phyloP scores from a whole-genome alignment of 2,329 filamentous ascomycete genomes.

The Calonectria hongkongensis region DNA sequence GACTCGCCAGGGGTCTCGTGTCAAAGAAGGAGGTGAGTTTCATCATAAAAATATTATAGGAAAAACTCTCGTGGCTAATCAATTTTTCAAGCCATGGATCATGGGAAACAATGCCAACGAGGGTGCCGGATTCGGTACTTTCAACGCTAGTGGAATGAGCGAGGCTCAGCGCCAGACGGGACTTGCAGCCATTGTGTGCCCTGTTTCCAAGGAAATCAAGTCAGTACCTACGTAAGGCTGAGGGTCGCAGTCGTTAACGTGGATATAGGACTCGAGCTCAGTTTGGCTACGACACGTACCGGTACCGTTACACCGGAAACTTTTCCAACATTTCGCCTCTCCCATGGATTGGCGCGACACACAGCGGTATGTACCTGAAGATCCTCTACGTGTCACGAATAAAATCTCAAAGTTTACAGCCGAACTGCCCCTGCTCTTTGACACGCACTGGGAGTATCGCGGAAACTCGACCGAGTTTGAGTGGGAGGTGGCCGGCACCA shows the following conservation, averaged over 20 bases:
- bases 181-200: conserved; percentile 39
- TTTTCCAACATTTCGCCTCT: conserved; percentile 62
- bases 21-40: conserved; percentile 39
- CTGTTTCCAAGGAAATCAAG: conserved; percentile 39
- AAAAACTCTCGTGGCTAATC: neutral
- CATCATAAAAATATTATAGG: neutral
- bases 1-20: conserved; percentile 40
- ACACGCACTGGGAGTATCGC: conserved; percentile 55
- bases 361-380: conserved; percentile 48
- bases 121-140: conserved; percentile 42
- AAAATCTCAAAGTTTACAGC: conserved; percentile 35
- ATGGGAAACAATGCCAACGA: conserved; percentile 44
- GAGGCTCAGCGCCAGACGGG: conserved; percentile 35
- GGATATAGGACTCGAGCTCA: conserved; percentile 35
- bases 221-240: neutral
- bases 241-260: neutral
- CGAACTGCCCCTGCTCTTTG: conserved; percentile 57
- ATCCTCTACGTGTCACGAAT: neutral
- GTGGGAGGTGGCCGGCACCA: conserved; percentile 52
- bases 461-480: conserved; percentile 56
- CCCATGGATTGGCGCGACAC: conserved; percentile 61
- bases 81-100: conserved; percentile 36
- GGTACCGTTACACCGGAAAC: conserved; percentile 64
- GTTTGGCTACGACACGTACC: conserved; percentile 57
- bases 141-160: conserved; percentile 35